A percentile compares a stretch with the other conserved stretches of the same genome.
Conservation (phyloP, 768 basidiomycete species). For the Lactifluus rugatus region DNA sequence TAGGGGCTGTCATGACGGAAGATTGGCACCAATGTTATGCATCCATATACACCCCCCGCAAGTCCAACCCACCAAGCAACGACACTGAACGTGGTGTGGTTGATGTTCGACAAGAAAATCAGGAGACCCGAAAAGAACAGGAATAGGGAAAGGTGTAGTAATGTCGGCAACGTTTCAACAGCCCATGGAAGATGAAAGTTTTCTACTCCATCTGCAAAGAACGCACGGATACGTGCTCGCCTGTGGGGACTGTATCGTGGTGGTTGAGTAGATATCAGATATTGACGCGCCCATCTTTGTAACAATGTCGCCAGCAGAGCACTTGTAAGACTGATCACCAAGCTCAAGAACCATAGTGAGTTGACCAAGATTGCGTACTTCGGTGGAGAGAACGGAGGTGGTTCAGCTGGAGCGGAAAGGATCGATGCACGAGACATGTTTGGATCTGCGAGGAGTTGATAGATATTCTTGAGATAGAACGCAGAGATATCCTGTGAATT, state of each 20-base stretch:
- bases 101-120: background rate
- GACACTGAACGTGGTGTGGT: background rate
- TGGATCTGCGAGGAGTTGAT: background rate
- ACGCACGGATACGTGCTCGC: background rate
- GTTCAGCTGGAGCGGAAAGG: background rate
- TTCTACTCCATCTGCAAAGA: background rate
- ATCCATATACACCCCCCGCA: background rate
- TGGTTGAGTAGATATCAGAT: background rate
- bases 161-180: background rate
- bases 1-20: background rate
- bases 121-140: conserved; percentile 12
- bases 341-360: conserved; percentile 3
- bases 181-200: background rate
- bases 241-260: background rate
- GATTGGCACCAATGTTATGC: background rate
- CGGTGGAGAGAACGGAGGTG: background rate
- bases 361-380: conserved; percentile 2
- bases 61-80: background rate
- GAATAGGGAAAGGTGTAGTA: conserved; percentile 11
- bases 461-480: background rate
- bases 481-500: background rate
- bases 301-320: background rate
- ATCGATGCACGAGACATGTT: background rate
- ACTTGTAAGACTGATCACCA: conserved; percentile 2
- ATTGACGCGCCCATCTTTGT: conserved; percentile 2